Base-by-base conservation (phyloP, 805 yeast genomes). In the Saccharomycopsis sp. region DNA sequence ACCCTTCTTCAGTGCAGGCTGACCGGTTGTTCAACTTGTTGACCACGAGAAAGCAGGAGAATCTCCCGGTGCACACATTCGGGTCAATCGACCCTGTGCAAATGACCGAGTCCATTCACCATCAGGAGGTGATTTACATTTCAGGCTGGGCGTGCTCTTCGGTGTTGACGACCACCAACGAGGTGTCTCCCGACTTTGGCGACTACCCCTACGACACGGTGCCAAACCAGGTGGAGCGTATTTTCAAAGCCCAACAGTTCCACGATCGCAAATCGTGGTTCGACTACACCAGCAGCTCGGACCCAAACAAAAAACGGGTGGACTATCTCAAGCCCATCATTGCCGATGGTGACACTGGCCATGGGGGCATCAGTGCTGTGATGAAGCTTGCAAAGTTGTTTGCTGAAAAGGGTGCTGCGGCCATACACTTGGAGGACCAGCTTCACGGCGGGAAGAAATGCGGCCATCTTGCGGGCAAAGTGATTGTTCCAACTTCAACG, bases 201-300 rank as follows among this genome's bases (percentile, higher is more conserved):
- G 83, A 77, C 53, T 77, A 77, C 52, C 82, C 83, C 0, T 75
- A 76, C 50, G 76, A 76, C 49, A 77, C 83, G 0, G 80, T 77
- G 2, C 83, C 83, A n/a, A 73, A 73, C 50, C 77, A 75, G 51
- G 80, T 74, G 4, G 76, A 73, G 42, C 62, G 80, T 41, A 52
- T 75, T 25, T 75, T 74, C 56, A 67, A 70, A 48, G 76, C 80
- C 1, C 80, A 75, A 56, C 61, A 59, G 46, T 59, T 73, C 49
- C 82, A 75, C 49, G 82, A 75, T 52, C 64, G 64, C 35, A 72
- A 71, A 51, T 50, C 71, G 2, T 66, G 63, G 53, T 59, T 63
- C 42, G 64, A 64, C 37, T 67, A 67, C 66, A 48, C 58, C 36
- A 5, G 43, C 52, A 26, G 30, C 51, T 18, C 52, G 38, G 20